Conservation (phyloP, 192 early-diverging fungal species). For the Rhizoclosmatium globosum region DNA sequence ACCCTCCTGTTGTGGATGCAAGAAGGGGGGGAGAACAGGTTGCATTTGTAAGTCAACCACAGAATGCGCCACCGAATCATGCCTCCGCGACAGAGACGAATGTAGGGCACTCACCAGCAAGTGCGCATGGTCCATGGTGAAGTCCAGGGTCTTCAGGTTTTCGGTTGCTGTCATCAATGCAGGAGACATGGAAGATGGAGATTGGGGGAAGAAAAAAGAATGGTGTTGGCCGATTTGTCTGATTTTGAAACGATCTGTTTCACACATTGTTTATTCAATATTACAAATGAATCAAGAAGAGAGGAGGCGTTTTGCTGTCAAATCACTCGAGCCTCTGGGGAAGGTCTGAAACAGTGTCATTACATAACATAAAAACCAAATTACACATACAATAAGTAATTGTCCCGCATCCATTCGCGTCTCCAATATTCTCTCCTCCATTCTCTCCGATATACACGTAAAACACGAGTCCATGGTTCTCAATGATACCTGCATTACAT, state of each 20-base stretch:
- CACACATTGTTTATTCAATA: background rate
- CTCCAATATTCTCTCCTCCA: slow-evolving; percentile 22
- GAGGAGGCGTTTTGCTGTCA: background rate
- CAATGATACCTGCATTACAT: slow-evolving; percentile 36
- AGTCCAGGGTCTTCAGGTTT: slow-evolving; percentile 1
- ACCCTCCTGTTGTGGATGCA: slow-evolving; percentile 20
- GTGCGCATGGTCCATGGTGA: slow-evolving; percentile 18
- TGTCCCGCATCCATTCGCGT: slow-evolving; percentile 30
- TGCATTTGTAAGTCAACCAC: background rate
- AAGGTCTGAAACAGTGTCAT: too few species aligned
- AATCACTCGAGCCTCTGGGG: background rate
- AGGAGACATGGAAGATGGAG: background rate
- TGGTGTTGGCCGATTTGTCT: too few species aligned
- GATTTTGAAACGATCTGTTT: too few species aligned
- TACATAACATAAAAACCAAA: too few species aligned
- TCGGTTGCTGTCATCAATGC: background rate
- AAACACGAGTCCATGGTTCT: slow-evolving; percentile 43
- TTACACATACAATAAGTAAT: slow-evolving; percentile 26
- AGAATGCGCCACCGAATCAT: background rate
- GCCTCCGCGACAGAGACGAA: background rate
- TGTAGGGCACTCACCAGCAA: slow-evolving; percentile 17
- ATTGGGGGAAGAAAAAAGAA: background rate
- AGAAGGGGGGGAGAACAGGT: background rate
- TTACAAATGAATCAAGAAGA: background rate
- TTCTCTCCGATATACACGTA: slow-evolving; percentile 40